Evolutionary conservation across 2,329 filamentous ascomycete species (phyloP), one percentile per base, ranked within the genome.

Genomic region (Juglanconis juglandina): DNA sequence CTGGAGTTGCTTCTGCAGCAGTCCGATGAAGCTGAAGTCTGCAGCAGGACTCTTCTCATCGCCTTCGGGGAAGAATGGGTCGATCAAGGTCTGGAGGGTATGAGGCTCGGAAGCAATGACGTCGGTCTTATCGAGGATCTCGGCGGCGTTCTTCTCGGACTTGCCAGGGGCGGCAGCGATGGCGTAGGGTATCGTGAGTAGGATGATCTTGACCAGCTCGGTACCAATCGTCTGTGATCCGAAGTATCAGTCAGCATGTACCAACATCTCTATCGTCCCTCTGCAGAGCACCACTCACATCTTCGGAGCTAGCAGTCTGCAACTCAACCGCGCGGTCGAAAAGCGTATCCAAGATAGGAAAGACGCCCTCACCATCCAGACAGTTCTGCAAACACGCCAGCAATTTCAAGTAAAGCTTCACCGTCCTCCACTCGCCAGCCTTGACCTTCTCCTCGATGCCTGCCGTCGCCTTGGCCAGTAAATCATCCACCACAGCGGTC

Each of bases 141-240:
- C 87, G 1, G 83, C 81, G 2, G 92, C 92, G 39, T 54, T 50
- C 70, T 90, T 90, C 65, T 89, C 82, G 67, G 88, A 86, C 69
- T 89, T 87, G 3, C 82, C 80, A 3, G 90, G 88, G 0, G 88
- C 85, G 3, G 90, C 86, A 9, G 88, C 85, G 82, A 96, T 87
- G 58, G 92, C 81, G 73, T 98, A 99, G 0, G 95, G 94, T 61
- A 99, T 90, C 0, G 94, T 96, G 53, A 97, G 85, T 49, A 98
- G 85, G 66, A 99, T 97, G 68, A 97, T 93, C 76, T 97, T 98
- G 73, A 97, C 92, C 39, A 99, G 84, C 77, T 98, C 95, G 47
- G 96, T 87, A 53, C 86, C 86, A 64, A 88, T 84, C 0, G 84
- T 87, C 83, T 87, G 59, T 11, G 13, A 55, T 56, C 59, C 24